These are phyloP conservation scores for Micractinium conductrix DNA, from an alignment of 139 green algal species.

Conservation along the genomic window DNA sequence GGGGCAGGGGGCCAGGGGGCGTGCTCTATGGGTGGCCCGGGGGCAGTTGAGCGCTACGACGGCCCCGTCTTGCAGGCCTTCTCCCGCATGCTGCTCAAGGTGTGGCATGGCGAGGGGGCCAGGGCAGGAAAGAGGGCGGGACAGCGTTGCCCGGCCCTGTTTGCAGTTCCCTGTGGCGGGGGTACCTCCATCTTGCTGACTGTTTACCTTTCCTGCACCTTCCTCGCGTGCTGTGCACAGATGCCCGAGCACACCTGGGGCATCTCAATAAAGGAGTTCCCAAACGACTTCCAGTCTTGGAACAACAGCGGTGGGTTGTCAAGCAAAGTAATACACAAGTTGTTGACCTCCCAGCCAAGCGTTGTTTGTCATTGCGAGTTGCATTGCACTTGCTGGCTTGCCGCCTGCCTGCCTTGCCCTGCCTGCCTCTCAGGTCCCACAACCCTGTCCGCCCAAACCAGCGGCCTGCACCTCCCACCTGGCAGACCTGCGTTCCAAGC, in stretches of 20 bases:
- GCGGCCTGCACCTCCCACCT: no score
- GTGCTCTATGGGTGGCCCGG: neutral
- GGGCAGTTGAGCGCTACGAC: constrained; percentile 21
- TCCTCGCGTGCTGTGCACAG: constrained; percentile 8
- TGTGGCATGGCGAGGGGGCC: neutral
- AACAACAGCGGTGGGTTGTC: no score
- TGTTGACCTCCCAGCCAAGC: no score
- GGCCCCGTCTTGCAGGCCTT: constrained; percentile 52
- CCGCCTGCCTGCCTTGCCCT: neutral
- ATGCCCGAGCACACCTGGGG: constrained; percentile 76
- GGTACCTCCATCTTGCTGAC: no score
- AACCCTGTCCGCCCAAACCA: no score
- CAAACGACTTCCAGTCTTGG: constrained; percentile 38
- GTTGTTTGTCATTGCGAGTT: no score
- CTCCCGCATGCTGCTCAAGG: constrained; percentile 64
- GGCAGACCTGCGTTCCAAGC: constrained; percentile 4
- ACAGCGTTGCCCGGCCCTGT: no score
- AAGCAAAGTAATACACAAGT: no score
- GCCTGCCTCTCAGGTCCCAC: neutral
- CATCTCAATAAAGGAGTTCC: constrained; percentile 50
- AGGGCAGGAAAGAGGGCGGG: no score
- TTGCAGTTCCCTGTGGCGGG: no score
- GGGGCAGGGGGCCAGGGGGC: neutral
- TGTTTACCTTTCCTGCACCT: neutral
- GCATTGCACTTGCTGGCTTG: no score